Evolutionary conservation across 768 basidiomycete genomes (phyloP).

Genomic region (Tylopilus felleus): DNA sequence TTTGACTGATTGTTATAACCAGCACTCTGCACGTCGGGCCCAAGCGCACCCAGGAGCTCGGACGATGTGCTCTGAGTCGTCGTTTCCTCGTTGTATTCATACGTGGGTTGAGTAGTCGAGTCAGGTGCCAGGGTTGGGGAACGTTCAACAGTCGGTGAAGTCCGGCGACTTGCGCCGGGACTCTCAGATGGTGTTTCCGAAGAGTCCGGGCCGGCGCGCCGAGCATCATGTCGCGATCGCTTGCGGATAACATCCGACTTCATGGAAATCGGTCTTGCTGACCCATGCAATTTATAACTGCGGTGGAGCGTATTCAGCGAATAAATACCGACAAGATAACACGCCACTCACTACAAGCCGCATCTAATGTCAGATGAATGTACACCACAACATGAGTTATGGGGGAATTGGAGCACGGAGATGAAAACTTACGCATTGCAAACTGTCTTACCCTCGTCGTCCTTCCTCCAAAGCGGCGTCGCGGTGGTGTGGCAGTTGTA

Average conservation of each 20-base stretch:
- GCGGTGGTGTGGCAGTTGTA: slow-evolving; percentile 89
- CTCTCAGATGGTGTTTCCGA: slow-evolving; percentile 74
- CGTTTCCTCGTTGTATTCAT: slow-evolving; percentile 49
- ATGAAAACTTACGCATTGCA: slow-evolving; percentile 81
- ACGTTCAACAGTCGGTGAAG: slow-evolving; percentile 58
- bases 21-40: slow-evolving; percentile 27
- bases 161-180: slow-evolving; percentile 68
- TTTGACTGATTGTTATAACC: slow-evolving; percentile 27
- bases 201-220: slow-evolving; percentile 48
- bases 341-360: slow-evolving; percentile 60
- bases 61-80: slow-evolving; percentile 41
- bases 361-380: slow-evolving; percentile 49
- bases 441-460: slow-evolving; percentile 87
- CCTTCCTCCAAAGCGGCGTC: slow-evolving; percentile 87
- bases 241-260: slow-evolving; percentile 89
- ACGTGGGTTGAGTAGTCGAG: slow-evolving; percentile 57
- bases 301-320: slow-evolving; percentile 9
- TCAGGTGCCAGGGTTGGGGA: slow-evolving; percentile 72
- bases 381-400: slow-evolving; percentile 11
- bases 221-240: slow-evolving; percentile 77
- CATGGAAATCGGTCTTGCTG: slow-evolving; percentile 85
- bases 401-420: slow-evolving; percentile 1
- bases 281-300: slow-evolving; percentile 80
- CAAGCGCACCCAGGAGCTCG: slow-evolving; percentile 50
- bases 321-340: not conserved